Percentiles rank a stretch among this genome's conserved stretches.
phyloP scores from a whole-genome alignment of 192 early-diverging fungal species.

The Coemansia sp. region DNA sequence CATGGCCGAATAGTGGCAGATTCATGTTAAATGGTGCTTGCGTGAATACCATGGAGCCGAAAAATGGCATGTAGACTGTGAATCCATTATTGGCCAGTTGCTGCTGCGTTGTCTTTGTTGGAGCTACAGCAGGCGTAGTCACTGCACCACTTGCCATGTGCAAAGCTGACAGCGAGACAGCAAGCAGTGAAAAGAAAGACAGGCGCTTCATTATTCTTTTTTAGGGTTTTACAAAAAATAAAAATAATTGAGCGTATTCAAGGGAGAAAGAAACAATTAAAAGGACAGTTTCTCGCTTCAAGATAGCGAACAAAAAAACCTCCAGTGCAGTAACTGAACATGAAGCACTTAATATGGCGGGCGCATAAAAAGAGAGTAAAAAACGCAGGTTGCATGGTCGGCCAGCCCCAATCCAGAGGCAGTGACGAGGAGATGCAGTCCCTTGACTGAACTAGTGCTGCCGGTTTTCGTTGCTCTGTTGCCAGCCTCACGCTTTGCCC shows the following conservation, averaged over 20 bases:
- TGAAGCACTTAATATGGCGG: neutral
- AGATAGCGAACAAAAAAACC: neutral
- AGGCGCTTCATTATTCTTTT: neutral
- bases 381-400: conserved; percentile 17
- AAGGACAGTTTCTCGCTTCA: neutral
- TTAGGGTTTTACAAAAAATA: neutral
- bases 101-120: neutral
- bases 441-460: conserved; percentile 33
- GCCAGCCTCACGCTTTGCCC: conserved; percentile 42
- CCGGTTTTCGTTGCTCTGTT: conserved; percentile 49
- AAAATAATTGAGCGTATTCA: too few relatives aligned
- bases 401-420: conserved; percentile 23
- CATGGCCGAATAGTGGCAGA: neutral
- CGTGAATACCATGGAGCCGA: conserved; percentile 9
- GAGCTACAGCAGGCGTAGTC: neutral
- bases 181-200: neutral
- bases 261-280: neutral
- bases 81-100: neutral
- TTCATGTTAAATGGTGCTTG: conserved; percentile 21
- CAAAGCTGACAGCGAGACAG: neutral
- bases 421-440: conserved; percentile 28
- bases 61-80: conserved; percentile 13
- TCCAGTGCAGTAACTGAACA: neutral
- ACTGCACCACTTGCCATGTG: neutral
- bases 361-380: neutral